Conservation (phyloP, 441 rosid species). For the Erodium trifolium region DNA sequence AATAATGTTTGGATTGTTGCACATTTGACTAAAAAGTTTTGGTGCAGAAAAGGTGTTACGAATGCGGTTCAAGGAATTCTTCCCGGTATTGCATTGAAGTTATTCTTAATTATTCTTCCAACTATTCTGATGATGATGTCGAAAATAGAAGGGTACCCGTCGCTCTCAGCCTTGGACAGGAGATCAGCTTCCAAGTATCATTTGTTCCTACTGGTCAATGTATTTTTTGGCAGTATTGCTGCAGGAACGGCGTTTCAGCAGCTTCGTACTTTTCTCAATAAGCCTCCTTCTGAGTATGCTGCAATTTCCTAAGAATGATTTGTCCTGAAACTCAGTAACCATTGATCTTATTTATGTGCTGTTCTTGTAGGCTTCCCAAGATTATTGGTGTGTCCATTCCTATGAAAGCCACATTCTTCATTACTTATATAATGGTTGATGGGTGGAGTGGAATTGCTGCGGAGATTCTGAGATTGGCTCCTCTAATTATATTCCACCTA, state of each 20-base stretch:
- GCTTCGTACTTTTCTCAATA: conserved; percentile 53
- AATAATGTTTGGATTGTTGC: background rate
- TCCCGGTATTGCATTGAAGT: conserved; percentile 82
- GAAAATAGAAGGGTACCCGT: conserved; percentile 80
- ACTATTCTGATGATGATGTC: conserved; percentile 88
- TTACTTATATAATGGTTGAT: conserved; percentile 90
- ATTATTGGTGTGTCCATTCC: conserved; percentile 92
- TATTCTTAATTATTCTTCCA: conserved; percentile 88
- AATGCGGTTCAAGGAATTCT: conserved; percentile 74
- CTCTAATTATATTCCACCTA: conserved; percentile 72
- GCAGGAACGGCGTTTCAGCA: conserved; percentile 81
- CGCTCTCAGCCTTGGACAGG: conserved; percentile 69
- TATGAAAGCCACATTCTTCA: conserved; percentile 84
- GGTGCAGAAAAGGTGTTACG: conserved; percentile 28
- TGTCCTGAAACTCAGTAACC: background rate
- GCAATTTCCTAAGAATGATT: background rate
- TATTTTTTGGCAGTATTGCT: conserved; percentile 63
- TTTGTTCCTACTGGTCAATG: conserved; percentile 69
- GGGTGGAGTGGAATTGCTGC: conserved; percentile 98
- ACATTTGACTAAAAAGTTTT: background rate
- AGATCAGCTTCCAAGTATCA: conserved; percentile 82
- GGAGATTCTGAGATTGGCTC: conserved; percentile 72
- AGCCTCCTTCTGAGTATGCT: conserved; percentile 61
- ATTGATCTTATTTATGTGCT: background rate
- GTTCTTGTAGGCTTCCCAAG: conserved; percentile 53